Percentiles rank a stretch among this genome's conserved stretches.
Evolutionary conservation across 441 rosid species (phyloP).

Genomic region (Dalechampia spathulata): DNA sequence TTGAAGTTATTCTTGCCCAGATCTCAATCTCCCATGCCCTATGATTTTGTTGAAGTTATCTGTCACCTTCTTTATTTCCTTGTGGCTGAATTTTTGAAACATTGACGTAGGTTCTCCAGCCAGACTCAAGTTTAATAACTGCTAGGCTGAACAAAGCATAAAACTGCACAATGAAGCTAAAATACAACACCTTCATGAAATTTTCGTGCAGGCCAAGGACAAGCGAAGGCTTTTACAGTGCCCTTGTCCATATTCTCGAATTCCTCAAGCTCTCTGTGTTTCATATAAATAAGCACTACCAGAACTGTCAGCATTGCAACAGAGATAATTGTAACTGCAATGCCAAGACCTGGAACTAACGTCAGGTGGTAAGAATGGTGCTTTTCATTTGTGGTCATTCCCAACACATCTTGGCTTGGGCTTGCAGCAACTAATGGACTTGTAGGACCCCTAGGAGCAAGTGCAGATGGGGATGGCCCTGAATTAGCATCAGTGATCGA

Average conservation of each 20-base stretch:
- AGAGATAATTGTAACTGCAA: conserved; percentile 59
- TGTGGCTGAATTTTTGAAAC: conserved; percentile 71
- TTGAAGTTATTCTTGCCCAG: no score
- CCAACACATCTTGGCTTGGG: conserved; percentile 51
- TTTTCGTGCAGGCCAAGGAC: conserved; percentile 46
- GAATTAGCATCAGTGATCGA: conserved; percentile 23
- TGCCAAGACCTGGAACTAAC: conserved; percentile 58
- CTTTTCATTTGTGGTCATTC: conserved; percentile 30
- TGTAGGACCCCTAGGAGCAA: conserved; percentile 48
- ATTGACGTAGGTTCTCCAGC: conserved; percentile 56
- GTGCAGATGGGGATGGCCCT: conserved; percentile 41
- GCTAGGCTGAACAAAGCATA: conserved; percentile 3
- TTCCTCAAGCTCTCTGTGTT: conserved; percentile 59
- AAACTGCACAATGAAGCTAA: not conserved
- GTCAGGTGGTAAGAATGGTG: conserved; percentile 64
- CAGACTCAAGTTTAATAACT: conserved; percentile 4
- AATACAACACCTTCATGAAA: conserved; percentile 62
- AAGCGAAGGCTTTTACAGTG: conserved; percentile 45
- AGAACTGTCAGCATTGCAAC: conserved; percentile 48
- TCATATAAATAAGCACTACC: conserved; percentile 63
- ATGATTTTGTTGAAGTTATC: conserved; percentile 50
- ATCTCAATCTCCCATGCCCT: conserved; percentile 91
- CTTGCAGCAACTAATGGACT: conserved; percentile 48
- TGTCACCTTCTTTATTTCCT: conserved; percentile 71
- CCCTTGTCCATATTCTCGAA: conserved; percentile 42